Evolutionary conservation across 169 alveolate genomes (phyloP).

Genomic region (Cryptosporidium tyzzeri): DNA sequence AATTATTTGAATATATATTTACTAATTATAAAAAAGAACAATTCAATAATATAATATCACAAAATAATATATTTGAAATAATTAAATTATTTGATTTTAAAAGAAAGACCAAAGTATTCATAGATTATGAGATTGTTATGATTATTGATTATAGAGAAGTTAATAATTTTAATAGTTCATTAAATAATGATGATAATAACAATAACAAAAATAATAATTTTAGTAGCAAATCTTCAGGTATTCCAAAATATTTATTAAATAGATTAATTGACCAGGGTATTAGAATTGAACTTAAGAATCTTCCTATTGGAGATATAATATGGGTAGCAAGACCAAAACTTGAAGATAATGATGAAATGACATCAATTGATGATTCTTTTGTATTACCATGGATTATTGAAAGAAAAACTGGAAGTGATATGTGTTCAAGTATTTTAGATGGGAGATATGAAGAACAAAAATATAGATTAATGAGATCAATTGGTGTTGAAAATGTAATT

Average conservation of each 20-base stretch:
- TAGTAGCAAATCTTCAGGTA: conserved; percentile 47
- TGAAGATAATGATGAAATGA: conserved; percentile 41
- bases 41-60: neutral
- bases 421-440: conserved; percentile 86
- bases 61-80: neutral
- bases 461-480: conserved; percentile 83
- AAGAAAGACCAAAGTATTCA: conserved; percentile 8
- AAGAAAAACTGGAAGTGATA: conserved; percentile 85
- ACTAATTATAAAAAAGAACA: conserved; percentile 13
- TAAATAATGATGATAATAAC: neutral
- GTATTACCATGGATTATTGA: conserved; percentile 88
- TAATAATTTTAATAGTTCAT: conserved; percentile 3
- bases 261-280: conserved; percentile 46
- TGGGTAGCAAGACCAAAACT: conserved; percentile 72
- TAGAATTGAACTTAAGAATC: conserved; percentile 47
- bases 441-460: conserved; percentile 88
- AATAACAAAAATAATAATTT: neutral
- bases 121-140: conserved; percentile 68
- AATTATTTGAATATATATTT: conserved; percentile 2
- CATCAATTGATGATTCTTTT: conserved; percentile 79
- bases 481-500: conserved; percentile 83
- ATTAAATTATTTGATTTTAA: neutral
- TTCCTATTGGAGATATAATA: conserved; percentile 69
- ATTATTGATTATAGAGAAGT: conserved; percentile 71
- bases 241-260: conserved; percentile 42